Base-by-base conservation (phyloP, 805 yeast species). In the Saccharomycopsis sp. region DNA sequence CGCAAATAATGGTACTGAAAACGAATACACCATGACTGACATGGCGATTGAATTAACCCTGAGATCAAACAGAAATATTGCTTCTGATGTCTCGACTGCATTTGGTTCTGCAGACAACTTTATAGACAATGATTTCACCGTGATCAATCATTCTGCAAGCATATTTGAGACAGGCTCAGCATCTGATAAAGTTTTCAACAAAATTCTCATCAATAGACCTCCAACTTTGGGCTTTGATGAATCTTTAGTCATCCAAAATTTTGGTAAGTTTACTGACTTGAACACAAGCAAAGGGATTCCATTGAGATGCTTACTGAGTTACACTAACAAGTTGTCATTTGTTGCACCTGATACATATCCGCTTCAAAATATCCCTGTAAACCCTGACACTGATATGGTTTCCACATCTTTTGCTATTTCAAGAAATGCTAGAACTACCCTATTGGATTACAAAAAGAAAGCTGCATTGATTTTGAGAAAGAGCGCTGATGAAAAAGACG, bases 21-120 rank as follows among this genome's bases (percentile, higher is more conserved):
- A 48, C 10, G 53, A 59, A 8, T 50, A 55, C 0, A 52, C 61
- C 4, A 71, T 79, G 73, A 56, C 59, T 15, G 60, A 60, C 3
- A 52, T 80, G 4, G 65, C 27, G 56, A 61, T 36, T 59, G 25
- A 69, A 0, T 50, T 77, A 19, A 59, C 66, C 21, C 30, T 32
- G 39, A 31, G 26, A 20, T 20, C 19, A 17, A 29, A 27, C 32
- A 31, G 29, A 27, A 48, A 33, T 26, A 22, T 41, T 22, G 42
- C 25, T 5, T 31, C 37, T 22, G 30, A 13, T 16, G 33, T 32
- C 13, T 23, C 13, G 13, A 25, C 31, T 13, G 32, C 29, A 20
- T 39, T 39, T 31, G 50, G 50, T 4, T 17, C 30, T 21, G 5
- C 10, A 3, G 26, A 30, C 26, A 16, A 17, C 7, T 41, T 13